Conservation (phyloP, 1,284 basidiomycete genomes). For the Golubevia pallescens region DNA sequence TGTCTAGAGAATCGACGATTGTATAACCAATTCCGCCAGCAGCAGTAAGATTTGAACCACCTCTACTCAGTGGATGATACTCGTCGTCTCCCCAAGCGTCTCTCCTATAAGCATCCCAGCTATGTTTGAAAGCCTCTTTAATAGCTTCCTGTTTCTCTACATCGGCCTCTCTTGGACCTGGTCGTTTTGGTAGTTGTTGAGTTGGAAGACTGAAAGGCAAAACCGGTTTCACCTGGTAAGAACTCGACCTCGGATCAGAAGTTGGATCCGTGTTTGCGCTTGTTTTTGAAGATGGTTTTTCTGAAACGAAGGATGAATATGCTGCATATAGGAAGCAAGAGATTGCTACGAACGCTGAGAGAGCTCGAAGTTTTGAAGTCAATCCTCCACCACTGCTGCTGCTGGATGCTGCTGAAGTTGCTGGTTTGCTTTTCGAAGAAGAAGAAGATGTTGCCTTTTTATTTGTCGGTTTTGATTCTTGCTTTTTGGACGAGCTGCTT, state of each 20-base stretch:
- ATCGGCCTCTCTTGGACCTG: conserved; percentile 28
- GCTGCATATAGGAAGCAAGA: neutral
- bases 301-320: neutral
- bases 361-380: neutral
- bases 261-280: neutral
- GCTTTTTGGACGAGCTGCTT: neutral
- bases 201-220: conserved; percentile 16
- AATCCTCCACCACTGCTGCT: neutral
- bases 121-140: conserved; percentile 43
- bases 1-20: conserved; percentile 70
- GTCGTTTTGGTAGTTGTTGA: conserved; percentile 25
- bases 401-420: neutral
- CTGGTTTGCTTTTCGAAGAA: neutral
- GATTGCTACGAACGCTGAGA: neutral
- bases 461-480: neutral
- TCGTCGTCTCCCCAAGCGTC: conserved; percentile 62
- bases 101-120: conserved; percentile 50
- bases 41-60: conserved; percentile 45
- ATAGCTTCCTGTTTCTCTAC: conserved; percentile 29
- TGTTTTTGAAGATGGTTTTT: neutral
- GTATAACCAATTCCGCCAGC: conserved; percentile 54
- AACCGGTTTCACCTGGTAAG: neutral
- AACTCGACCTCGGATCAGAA: neutral
- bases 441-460: neutral
- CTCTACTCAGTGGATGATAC: conserved; percentile 50